Conservation (phyloP, 139 green algal genomes). For the Coelastrella sp. region DNA sequence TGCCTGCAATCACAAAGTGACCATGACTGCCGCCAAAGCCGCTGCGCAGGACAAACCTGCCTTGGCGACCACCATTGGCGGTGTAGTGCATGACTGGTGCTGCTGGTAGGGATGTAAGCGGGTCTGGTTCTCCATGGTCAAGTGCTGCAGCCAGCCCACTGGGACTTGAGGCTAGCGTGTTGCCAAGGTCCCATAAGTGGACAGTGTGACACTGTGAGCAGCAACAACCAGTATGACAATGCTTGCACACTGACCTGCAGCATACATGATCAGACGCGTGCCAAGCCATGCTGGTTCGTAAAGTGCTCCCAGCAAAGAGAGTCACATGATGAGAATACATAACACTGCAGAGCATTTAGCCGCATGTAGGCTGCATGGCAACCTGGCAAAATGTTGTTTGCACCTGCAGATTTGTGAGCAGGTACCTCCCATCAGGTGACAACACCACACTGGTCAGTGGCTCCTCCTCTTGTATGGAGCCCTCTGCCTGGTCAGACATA, state of each 20-base stretch:
- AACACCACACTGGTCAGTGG: constrained; percentile 73
- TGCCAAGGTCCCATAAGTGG: constrained; percentile 64
- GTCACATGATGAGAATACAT: too few species aligned
- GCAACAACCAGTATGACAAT: background rate
- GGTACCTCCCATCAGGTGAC: constrained; percentile 64
- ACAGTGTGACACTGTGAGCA: constrained; percentile 58
- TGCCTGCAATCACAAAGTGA: constrained; percentile 85
- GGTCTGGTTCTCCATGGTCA: constrained; percentile 46
- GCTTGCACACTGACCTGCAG: background rate
- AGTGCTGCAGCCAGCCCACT: constrained; percentile 37
- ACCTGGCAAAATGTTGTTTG: too few species aligned
- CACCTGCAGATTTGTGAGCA: constrained; percentile 71
- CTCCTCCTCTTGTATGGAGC: constrained; percentile 58
- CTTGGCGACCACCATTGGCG: constrained; percentile 56
- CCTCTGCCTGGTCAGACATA: constrained; percentile 66
- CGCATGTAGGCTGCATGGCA: too few species aligned
- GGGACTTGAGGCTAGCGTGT: background rate
- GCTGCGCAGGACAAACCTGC: constrained; percentile 88
- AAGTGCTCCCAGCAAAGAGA: too few species aligned
- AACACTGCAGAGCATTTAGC: too few species aligned
- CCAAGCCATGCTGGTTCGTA: too few species aligned
- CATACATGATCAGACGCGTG: background rate
- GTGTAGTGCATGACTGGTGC: constrained; percentile 53
- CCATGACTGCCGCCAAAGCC: constrained; percentile 83
- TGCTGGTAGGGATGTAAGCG: constrained; percentile 35